Conservation (phyloP, 2,329 filamentous ascomycete genomes). For the Septoria linicola region DNA sequence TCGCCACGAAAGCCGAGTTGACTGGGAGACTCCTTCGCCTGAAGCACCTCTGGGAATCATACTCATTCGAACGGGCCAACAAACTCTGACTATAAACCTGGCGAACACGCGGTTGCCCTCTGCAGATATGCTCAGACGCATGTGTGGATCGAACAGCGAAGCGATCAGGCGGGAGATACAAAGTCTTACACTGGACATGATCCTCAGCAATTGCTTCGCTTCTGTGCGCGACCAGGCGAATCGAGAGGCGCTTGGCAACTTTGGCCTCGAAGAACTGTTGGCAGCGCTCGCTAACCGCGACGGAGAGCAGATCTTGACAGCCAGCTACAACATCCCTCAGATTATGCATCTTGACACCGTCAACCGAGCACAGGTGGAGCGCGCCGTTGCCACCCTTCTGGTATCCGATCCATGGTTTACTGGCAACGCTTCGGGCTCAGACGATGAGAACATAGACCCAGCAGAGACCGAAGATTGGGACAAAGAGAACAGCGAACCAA, state of each 20-base stretch:
- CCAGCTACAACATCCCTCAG: conserved; percentile 7
- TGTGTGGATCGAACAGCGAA: conserved; percentile 12
- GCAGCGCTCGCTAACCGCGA: conserved; percentile 7
- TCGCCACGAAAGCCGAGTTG: conserved; percentile 8
- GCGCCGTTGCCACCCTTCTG: conserved; percentile 20
- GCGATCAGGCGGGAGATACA: conserved; percentile 8
- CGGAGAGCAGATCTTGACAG: conserved; percentile 7
- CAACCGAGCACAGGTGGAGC: conserved; percentile 16
- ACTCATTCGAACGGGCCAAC: conserved; percentile 9
- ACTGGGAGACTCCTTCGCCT: conserved; percentile 13
- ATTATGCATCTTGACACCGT: conserved; percentile 17
- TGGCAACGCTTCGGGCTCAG: conserved; percentile 17
- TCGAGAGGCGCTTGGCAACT: not conserved
- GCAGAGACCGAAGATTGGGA: conserved; percentile 33
- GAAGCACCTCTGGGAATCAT: conserved; percentile 23
- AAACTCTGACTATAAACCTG: conserved; percentile 18
- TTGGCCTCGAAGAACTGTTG: conserved; percentile 12
- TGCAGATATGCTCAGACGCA: conserved; percentile 13
- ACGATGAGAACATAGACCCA: conserved; percentile 14
- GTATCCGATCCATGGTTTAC: conserved; percentile 13
- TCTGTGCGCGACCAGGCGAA: not conserved
- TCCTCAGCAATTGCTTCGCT: conserved; percentile 6
- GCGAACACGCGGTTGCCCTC: conserved; percentile 15
- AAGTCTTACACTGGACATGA: conserved; percentile 9
- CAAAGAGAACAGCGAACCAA: conserved; percentile 27